A percentile compares a stretch with the other conserved stretches of the same genome.
Conservation (phyloP, 2,329 filamentous ascomycete genomes). For the Plenodomus lindquistii region DNA sequence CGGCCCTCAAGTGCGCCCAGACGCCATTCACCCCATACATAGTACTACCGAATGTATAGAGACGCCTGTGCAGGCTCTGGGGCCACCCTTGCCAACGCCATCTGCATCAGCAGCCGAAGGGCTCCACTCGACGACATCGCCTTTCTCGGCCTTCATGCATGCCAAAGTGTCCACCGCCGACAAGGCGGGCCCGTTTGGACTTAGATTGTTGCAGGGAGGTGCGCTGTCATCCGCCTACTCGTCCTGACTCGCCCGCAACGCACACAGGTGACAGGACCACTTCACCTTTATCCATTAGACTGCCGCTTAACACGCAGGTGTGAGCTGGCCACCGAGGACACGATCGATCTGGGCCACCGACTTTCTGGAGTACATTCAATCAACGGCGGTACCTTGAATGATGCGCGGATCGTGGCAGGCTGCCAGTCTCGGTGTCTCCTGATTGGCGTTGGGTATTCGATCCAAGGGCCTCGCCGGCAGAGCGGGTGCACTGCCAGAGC, state of each 20-base stretch:
- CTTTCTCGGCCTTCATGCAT: constrained; percentile 37
- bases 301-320: constrained; percentile 28
- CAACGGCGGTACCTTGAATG: constrained; percentile 14
- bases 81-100: constrained; percentile 32
- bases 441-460: constrained; percentile 32
- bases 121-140: constrained; percentile 36
- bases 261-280: constrained; percentile 31
- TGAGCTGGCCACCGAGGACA: constrained; percentile 32
- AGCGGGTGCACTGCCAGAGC: constrained; percentile 38
- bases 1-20: constrained; percentile 35
- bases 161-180: constrained; percentile 38
- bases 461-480: constrained; percentile 33
- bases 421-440: constrained; percentile 22
- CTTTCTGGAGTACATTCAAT: constrained; percentile 16
- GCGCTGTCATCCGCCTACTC: constrained; percentile 46
- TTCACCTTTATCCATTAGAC: constrained; percentile 31
- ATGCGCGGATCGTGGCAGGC: constrained; percentile 25
- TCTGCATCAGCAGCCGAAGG: constrained; percentile 42
- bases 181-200: constrained; percentile 45
- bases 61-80: constrained; percentile 37
- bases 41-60: constrained; percentile 36
- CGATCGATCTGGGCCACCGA: constrained; percentile 17
- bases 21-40: constrained; percentile 47
- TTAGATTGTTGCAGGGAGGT: constrained; percentile 37
- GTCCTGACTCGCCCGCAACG: constrained; percentile 35